These are phyloP conservation scores for Colletotrichum godetiae DNA, from an alignment of 2,329 filamentous ascomycete species.

Conservation along the genomic window DNA sequence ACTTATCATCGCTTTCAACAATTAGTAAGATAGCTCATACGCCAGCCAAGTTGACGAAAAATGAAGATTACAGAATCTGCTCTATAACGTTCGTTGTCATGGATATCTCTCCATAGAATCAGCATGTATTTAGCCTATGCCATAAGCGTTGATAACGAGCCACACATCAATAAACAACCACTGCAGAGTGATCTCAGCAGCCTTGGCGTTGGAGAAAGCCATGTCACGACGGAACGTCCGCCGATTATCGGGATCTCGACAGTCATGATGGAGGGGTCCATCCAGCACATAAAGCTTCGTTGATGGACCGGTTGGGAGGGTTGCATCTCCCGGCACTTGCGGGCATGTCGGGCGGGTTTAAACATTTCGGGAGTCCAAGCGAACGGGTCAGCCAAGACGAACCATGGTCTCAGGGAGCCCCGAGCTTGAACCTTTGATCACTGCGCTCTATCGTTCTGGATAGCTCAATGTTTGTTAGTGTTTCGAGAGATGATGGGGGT, in stretches of 20 bases:
- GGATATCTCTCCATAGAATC: background rate
- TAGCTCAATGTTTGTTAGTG: background rate
- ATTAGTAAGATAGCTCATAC: background rate
- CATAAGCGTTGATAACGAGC: background rate
- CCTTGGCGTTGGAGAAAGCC: conserved; percentile 15
- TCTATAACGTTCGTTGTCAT: background rate
- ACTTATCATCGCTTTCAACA: background rate
- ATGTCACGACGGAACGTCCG: background rate
- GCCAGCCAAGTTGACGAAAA: background rate
- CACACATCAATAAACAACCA: conserved; percentile 3
- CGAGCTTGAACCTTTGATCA: background rate
- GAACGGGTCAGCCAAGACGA: conserved; percentile 16
- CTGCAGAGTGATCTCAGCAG: background rate
- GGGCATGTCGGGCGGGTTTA: background rate
- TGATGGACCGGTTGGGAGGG: background rate
- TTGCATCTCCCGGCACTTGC: background rate
- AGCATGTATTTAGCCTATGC: conserved; percentile 7
- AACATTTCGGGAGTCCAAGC: background rate
- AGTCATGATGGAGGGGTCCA: background rate
- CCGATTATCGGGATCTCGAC: background rate
- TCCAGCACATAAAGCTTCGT: background rate
- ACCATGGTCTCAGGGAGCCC: background rate
- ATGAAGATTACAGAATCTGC: background rate
- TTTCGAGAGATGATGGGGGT: background rate
- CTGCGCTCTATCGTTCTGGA: background rate